phyloP scores from a whole-genome alignment of 2,329 filamentous ascomycete species.

The Scedosporium apiospermum region DNA sequence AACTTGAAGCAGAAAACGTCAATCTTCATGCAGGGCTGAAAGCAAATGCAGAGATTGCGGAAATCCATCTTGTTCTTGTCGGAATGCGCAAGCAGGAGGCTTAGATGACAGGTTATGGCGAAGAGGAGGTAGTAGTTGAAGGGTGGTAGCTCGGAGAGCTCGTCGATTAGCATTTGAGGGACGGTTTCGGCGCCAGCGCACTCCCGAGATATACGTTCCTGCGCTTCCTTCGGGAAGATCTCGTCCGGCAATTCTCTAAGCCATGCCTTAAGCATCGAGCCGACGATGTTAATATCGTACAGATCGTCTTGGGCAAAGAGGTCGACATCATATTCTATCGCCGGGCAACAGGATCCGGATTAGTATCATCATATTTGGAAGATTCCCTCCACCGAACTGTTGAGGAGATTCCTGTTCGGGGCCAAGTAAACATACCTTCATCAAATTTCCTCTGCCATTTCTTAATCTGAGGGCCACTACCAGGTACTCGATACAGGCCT shows the following conservation, averaged over 20 bases:
- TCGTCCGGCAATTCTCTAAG: constrained; percentile 90
- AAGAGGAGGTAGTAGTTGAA: constrained; percentile 98
- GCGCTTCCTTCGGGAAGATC: constrained; percentile 76
- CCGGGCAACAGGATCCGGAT: no score
- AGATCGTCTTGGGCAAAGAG: constrained; percentile 79
- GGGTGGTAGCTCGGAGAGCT: constrained; percentile 85
- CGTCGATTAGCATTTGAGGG: constrained; percentile 78
- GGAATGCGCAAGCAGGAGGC: constrained; percentile 78
- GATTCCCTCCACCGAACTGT: no score
- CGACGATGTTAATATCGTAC: constrained; percentile 94
- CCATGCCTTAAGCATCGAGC: constrained; percentile 95
- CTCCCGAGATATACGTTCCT: constrained; percentile 70
- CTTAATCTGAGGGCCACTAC: constrained; percentile 82
- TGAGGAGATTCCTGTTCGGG: neutral
- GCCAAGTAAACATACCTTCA: constrained; percentile 43
- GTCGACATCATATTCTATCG: constrained; percentile 72
- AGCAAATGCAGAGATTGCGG: constrained; percentile 90
- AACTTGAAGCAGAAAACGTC: constrained; percentile 94
- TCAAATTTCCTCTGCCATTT: constrained; percentile 91
- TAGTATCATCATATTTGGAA: no score
- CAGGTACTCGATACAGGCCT: constrained; percentile 85
- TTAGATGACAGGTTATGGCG: constrained; percentile 92
- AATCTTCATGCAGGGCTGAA: constrained; percentile 94
- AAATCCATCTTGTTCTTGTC: constrained; percentile 99
- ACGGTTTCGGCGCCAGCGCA: constrained; percentile 71